phyloP scores from a whole-genome alignment of 2,329 filamentous ascomycete genomes.

The Ophiocordyceps robertsii region DNA sequence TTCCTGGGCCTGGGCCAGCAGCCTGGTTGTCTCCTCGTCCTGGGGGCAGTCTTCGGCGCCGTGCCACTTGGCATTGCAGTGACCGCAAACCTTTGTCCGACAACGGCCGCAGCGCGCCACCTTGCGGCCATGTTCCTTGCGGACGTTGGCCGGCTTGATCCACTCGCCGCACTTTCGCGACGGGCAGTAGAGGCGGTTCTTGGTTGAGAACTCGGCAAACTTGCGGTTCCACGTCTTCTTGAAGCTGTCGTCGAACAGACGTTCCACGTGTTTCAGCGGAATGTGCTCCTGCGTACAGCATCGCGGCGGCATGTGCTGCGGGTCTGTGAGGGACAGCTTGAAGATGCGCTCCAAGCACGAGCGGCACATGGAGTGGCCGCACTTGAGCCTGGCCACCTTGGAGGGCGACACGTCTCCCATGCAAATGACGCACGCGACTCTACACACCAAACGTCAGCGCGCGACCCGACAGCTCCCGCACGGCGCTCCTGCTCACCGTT shows the following conservation, averaged over 20 bases:
- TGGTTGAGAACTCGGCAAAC: slow-evolving; percentile 61
- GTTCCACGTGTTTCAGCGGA: slow-evolving; percentile 61
- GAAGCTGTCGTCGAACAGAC: slow-evolving; percentile 59
- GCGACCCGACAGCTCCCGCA: slow-evolving; percentile 4
- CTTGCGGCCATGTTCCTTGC: slow-evolving; percentile 43
- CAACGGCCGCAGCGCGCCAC: slow-evolving; percentile 60
- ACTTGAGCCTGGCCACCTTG: slow-evolving; percentile 58
- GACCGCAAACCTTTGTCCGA: slow-evolving; percentile 58
- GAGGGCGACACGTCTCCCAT: slow-evolving; percentile 50
- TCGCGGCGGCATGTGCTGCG: slow-evolving; percentile 70
- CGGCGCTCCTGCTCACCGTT: background rate
- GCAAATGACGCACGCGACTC: slow-evolving; percentile 61
- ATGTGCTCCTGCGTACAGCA: slow-evolving; percentile 68
- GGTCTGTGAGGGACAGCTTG: slow-evolving; percentile 60
- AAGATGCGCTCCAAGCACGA: slow-evolving; percentile 63
- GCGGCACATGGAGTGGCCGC: slow-evolving; percentile 72
- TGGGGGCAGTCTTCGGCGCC: slow-evolving; percentile 53
- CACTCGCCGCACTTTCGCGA: slow-evolving; percentile 59
- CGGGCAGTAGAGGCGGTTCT: slow-evolving; percentile 68
- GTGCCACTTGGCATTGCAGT: slow-evolving; percentile 67
- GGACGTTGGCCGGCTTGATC: slow-evolving; percentile 62
- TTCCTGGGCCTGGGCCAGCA: slow-evolving; percentile 52
- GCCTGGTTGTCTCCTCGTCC: slow-evolving; percentile 49
- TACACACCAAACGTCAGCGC: slow-evolving; percentile 15
- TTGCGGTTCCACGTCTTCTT: slow-evolving; percentile 72